phyloP scores from a whole-genome alignment of 2,329 filamentous ascomycete species.

The Dothideomycetidae sp. region DNA sequence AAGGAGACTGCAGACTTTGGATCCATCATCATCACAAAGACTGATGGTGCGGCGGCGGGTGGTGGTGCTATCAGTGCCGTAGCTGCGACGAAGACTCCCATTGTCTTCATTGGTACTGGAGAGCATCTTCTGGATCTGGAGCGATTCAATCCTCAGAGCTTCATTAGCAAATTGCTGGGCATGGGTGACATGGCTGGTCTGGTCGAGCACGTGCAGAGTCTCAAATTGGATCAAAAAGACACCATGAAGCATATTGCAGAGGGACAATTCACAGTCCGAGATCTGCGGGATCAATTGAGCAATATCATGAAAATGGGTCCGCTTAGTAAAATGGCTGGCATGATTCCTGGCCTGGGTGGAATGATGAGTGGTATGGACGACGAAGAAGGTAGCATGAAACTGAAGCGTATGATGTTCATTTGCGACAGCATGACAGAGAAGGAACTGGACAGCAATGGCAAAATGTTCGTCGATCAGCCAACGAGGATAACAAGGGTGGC shows the following conservation, averaged over 20 bases:
- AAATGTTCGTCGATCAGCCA: slow-evolving; percentile 83
- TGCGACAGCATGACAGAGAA: slow-evolving; percentile 97
- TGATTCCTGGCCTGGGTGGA: slow-evolving; percentile 90
- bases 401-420: slow-evolving; percentile 98
- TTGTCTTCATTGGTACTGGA: slow-evolving; percentile 94
- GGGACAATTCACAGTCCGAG: slow-evolving; percentile 88
- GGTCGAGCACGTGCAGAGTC: slow-evolving; percentile 88
- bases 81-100: slow-evolving; percentile 88
- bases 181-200: slow-evolving; percentile 96
- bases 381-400: slow-evolving; percentile 81
- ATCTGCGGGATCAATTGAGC: slow-evolving; percentile 83
- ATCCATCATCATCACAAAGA: slow-evolving; percentile 98
- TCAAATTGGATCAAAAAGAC: slow-evolving; percentile 94
- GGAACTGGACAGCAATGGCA: slow-evolving; percentile 89
- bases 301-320: slow-evolving; percentile 99
- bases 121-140: slow-evolving; percentile 95
- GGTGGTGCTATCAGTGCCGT: slow-evolving; percentile 97
- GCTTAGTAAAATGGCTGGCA: slow-evolving; percentile 90
- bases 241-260: slow-evolving; percentile 98
- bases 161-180: slow-evolving; percentile 83
- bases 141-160: slow-evolving; percentile 80
- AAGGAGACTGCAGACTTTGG: slow-evolving; percentile 95
- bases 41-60: slow-evolving; percentile 85
- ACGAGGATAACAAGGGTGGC: slow-evolving; percentile 87
- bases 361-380: slow-evolving; percentile 96